phyloP scores from a whole-genome alignment of 2,329 filamentous ascomycete genomes.

The Pleoardoris graminearum region DNA sequence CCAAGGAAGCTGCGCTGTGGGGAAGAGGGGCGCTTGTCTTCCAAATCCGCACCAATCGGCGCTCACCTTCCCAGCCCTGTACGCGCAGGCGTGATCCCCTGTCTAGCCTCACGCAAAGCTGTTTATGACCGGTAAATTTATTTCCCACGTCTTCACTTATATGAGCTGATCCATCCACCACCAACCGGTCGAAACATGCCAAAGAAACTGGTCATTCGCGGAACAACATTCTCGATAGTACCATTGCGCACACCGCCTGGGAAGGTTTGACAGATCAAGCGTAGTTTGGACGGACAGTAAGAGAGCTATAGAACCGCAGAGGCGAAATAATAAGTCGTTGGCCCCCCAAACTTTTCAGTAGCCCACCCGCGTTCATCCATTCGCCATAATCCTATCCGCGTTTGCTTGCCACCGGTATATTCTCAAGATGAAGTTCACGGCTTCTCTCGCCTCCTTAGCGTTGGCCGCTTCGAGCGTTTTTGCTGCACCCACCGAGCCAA shows the following conservation, averaged over 20 bases:
- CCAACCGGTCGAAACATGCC: not conserved
- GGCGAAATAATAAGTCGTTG: not conserved
- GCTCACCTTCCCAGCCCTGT: not conserved
- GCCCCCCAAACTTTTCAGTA: not conserved
- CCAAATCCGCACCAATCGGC: not conserved
- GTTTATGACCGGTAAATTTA: constrained; percentile 5
- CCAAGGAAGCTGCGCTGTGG: not conserved
- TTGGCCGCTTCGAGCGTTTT: constrained; percentile 5
- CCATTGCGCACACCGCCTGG: too few relatives aligned
- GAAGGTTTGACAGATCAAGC: too few relatives aligned
- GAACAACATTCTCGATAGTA: constrained; percentile 2
- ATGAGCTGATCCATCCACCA: too few relatives aligned
- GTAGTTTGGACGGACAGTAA: not conserved
- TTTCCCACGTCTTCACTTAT: too few relatives aligned
- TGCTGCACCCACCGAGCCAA: not conserved
- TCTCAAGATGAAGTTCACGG: not conserved
- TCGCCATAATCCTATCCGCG: not conserved
- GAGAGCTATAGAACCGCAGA: not conserved
- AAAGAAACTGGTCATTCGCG: not conserved
- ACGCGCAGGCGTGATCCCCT: not conserved
- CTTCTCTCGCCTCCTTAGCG: not conserved
- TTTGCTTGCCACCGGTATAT: not conserved
- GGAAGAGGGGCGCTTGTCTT: not conserved
- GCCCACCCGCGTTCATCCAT: not conserved
- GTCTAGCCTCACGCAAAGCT: not conserved